Percentiles rank a stretch among this genome's conserved stretches.
These are phyloP conservation scores for Reutealis trisperma DNA, from an alignment of 345 rosid genomes.

Conservation along the genomic window DNA sequence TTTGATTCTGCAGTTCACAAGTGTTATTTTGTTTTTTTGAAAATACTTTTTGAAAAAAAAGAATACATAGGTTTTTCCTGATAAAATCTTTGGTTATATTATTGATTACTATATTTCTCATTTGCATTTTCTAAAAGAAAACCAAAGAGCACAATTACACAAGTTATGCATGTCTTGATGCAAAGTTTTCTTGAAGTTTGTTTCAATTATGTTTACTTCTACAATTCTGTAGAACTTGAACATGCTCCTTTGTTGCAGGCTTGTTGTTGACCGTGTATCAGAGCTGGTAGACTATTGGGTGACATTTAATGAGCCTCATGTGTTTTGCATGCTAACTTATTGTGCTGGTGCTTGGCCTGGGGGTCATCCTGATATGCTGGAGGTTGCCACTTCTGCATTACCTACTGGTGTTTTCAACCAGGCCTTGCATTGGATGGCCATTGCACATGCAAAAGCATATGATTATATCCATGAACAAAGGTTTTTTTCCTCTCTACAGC, in stretches of 20 bases:
- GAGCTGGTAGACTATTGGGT: slow-evolving; percentile 90
- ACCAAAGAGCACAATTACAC: background rate
- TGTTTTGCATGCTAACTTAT: slow-evolving; percentile 90
- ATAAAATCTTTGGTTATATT: background rate
- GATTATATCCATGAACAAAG: slow-evolving; percentile 73
- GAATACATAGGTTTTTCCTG: background rate
- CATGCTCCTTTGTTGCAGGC: slow-evolving; percentile 49
- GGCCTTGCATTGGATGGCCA: slow-evolving; percentile 80
- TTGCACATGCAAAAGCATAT: slow-evolving; percentile 81
- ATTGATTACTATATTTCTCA: background rate
- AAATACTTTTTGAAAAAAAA: background rate
- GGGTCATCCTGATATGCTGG: slow-evolving; percentile 88
- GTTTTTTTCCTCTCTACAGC: slow-evolving; percentile 24
- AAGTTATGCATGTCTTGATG: background rate
- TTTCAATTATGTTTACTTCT: background rate
- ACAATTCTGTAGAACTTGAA: slow-evolving; percentile 15
- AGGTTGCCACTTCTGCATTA: slow-evolving; percentile 79
- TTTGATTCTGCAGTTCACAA: slow-evolving; percentile 5
- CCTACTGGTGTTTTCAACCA: slow-evolving; percentile 87
- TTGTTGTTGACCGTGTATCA: slow-evolving; percentile 74
- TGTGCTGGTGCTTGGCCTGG: slow-evolving; percentile 99
- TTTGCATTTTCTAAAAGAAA: slow-evolving; percentile 4
- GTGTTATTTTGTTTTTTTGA: slow-evolving; percentile 3
- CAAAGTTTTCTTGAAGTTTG: background rate
- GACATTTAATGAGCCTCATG: slow-evolving; percentile 91